These are phyloP conservation scores for Rhizophora apiculata DNA, from an alignment of 345 rosid genomes.

Conservation along the genomic window DNA sequence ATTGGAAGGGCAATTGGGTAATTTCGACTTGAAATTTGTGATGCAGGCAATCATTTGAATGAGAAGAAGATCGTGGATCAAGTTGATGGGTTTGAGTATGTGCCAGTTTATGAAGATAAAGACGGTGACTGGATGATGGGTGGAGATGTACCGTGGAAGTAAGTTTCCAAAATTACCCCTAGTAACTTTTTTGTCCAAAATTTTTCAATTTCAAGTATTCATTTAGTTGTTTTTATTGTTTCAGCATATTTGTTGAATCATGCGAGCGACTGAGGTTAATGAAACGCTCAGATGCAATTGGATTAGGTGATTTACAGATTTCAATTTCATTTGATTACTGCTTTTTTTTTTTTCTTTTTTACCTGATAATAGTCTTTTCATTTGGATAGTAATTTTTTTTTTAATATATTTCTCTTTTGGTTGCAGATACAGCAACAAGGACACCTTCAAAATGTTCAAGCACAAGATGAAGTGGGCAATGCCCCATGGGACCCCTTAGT, in stretches of 20 bases:
- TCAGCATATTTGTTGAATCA: conserved; percentile 61
- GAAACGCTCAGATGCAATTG: conserved; percentile 55
- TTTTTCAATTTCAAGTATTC: not conserved
- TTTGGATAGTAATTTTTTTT: not conserved
- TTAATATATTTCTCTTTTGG: not conserved
- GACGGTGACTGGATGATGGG: conserved; percentile 89
- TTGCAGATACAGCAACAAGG: conserved; percentile 29
- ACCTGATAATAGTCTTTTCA: too few species aligned
- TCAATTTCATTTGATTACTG: not conserved
- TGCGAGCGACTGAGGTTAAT: conserved; percentile 64
- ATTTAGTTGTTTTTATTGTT: not conserved
- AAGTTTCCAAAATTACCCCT: conserved; percentile 25
- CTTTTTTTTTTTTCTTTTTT: too few species aligned
- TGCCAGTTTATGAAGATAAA: conserved; percentile 71
- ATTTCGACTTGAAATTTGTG: not conserved
- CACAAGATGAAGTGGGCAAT: conserved; percentile 17
- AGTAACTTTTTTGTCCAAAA: not conserved
- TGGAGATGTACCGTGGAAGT: conserved; percentile 96
- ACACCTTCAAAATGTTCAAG: conserved; percentile 35
- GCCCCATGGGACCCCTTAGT: not conserved
- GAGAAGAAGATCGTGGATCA: conserved; percentile 34
- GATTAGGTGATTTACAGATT: conserved; percentile 27
- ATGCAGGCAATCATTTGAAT: conserved; percentile 39
- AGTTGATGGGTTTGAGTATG: conserved; percentile 44
- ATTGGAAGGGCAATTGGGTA: not conserved